A percentile compares a stretch with the other conserved stretches of the same genome.
These are phyloP conservation scores for Cupressus sempervirens DNA, from an alignment of 75 land plant genomes.

Conservation along the genomic window DNA sequence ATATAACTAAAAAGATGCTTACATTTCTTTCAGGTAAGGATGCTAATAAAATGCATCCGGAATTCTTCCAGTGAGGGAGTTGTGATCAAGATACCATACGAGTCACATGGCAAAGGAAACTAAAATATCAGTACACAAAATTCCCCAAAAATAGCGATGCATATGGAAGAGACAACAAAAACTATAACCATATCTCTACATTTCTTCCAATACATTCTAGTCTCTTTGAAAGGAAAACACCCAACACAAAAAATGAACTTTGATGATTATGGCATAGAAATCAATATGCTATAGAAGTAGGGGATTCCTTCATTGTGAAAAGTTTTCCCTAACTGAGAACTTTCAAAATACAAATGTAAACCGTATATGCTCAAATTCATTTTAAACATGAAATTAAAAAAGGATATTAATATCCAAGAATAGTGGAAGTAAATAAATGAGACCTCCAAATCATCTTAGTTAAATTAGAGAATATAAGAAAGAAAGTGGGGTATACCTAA, in stretches of 20 bases:
- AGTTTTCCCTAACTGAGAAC: background rate
- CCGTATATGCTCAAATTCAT: background rate
- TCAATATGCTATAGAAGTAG: background rate
- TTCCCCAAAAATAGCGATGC: background rate
- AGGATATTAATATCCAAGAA: background rate
- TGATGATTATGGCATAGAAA: background rate
- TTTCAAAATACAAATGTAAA: background rate
- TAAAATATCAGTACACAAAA: background rate
- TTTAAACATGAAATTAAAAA: background rate
- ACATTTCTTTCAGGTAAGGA: slow-evolving; percentile 84
- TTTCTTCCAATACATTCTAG: background rate
- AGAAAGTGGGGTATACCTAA: background rate
- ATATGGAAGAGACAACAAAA: background rate
- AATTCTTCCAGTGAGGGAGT: slow-evolving; percentile 65
- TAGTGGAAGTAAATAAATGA: background rate
- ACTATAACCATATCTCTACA: background rate
- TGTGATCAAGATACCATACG: slow-evolving; percentile 75
- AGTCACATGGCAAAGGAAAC: slow-evolving; percentile 1
- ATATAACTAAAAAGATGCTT: slow-evolving; percentile 18
- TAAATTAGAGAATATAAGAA: background rate
- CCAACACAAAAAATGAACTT: background rate
- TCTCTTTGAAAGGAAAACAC: background rate
- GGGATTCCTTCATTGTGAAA: background rate
- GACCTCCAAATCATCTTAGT: background rate
- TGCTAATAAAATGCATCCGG: slow-evolving; percentile 79